Conservation (phyloP, 2,329 filamentous ascomycete species). For the Fusarium sp. region DNA sequence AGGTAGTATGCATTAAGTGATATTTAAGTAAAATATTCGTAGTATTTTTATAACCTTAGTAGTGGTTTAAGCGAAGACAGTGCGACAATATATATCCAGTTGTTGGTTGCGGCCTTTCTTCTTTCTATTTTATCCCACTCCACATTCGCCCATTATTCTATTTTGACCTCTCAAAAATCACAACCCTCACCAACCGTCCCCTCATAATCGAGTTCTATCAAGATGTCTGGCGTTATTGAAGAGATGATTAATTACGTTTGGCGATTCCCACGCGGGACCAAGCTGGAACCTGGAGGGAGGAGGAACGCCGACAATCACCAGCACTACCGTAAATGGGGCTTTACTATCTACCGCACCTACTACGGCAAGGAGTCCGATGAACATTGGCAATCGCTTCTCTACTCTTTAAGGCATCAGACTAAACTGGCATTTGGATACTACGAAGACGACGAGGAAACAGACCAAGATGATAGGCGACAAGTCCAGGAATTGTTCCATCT, state of each 20-base stretch:
- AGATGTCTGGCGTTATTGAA: neutral
- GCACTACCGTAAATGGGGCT: constrained; percentile 16
- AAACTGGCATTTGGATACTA: neutral
- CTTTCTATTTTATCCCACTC: too few species aligned
- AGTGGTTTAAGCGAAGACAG: too few species aligned
- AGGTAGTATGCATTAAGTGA: too few species aligned
- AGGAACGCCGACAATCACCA: neutral
- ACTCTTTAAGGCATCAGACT: neutral
- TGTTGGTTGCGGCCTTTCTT: too few species aligned
- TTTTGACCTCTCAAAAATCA: neutral
- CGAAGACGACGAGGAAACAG: accelerated
- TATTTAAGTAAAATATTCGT: too few species aligned
- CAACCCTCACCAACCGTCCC: neutral
- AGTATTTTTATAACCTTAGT: too few species aligned
- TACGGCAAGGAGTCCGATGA: constrained; percentile 7
- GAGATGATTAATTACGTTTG: accelerated
- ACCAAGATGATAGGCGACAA: neutral
- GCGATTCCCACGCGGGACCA: neutral
- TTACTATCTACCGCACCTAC: constrained; percentile 13
- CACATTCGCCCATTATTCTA: neutral
- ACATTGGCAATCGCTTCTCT: neutral
- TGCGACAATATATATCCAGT: too few species aligned
- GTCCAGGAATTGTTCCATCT: neutral
- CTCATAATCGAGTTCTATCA: accelerated
- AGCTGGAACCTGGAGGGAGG: accelerated